A percentile compares a stretch with the other conserved stretches of the same genome.
These are phyloP conservation scores for Dryas integrifolia DNA, from an alignment of 331 rosid genomes.

Conservation along the genomic window DNA sequence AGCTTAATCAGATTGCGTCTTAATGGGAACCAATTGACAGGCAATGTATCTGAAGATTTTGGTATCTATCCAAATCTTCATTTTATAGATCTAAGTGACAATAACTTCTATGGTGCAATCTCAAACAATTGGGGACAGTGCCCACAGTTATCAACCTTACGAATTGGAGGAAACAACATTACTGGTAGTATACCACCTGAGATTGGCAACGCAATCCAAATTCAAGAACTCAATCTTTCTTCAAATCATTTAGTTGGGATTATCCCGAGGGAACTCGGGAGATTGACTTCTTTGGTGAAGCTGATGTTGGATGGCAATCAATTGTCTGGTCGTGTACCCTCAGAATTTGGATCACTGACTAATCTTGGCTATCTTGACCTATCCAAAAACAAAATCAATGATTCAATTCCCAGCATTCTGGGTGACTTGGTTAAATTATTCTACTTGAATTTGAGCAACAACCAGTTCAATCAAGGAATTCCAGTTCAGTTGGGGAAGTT, in stretches of 20 bases:
- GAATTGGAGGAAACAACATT: slow-evolving; percentile 16
- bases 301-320: slow-evolving; percentile 31
- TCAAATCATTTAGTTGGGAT: slow-evolving; percentile 36
- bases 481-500: slow-evolving; percentile 30
- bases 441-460: slow-evolving; percentile 38
- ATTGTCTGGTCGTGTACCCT: slow-evolving; percentile 29
- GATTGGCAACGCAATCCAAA: slow-evolving; percentile 23
- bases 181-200: slow-evolving; percentile 29
- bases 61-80: slow-evolving; percentile 34
- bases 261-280: slow-evolving; percentile 40
- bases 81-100: slow-evolving; percentile 19
- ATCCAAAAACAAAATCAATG: slow-evolving; percentile 27
- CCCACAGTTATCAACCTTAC: not conserved
- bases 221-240: slow-evolving; percentile 34
- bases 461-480: slow-evolving; percentile 24
- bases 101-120: slow-evolving; percentile 37
- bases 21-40: slow-evolving; percentile 19
- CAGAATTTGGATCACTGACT: slow-evolving; percentile 15
- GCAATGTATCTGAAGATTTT: slow-evolving; percentile 38
- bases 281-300: slow-evolving; percentile 2
- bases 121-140: slow-evolving; percentile 40
- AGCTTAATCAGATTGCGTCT: slow-evolving; percentile 31
- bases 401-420: slow-evolving; percentile 22
- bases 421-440: not conserved
- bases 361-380: slow-evolving; percentile 20